phyloP scores from a whole-genome alignment of 2,329 filamentous ascomycete species.

The Thielaviopsis euricoi region DNA sequence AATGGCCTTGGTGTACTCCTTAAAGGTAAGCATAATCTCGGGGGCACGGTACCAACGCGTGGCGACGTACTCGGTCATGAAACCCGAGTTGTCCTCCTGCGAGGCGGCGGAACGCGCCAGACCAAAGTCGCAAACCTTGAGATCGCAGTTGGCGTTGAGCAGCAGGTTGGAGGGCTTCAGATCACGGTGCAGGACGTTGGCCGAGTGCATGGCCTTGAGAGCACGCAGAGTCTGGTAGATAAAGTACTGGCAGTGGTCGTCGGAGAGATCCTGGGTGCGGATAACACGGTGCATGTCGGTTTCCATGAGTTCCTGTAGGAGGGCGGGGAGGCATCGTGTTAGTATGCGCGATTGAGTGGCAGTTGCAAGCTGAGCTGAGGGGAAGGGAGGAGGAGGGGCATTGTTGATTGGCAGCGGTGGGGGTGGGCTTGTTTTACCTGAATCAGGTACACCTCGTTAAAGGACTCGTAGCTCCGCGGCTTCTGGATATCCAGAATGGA shows the following conservation, averaged over 20 bases:
- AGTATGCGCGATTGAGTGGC: no score
- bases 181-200: constrained; percentile 92
- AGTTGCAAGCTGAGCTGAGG: neutral
- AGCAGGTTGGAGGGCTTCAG: constrained; percentile 93
- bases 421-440: no score
- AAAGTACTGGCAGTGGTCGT: constrained; percentile 98
- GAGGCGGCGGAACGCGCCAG: constrained; percentile 88
- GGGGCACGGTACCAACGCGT: constrained; percentile 91
- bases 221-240: constrained; percentile 99
- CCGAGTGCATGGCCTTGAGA: constrained; percentile 97
- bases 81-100: constrained; percentile 83
- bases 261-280: constrained; percentile 87
- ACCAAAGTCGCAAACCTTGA: constrained; percentile 98
- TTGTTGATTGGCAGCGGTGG: neutral
- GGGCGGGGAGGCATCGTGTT: no score
- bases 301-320: constrained; percentile 89
- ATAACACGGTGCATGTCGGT: constrained; percentile 97
- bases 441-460: constrained; percentile 96
- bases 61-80: constrained; percentile 99
- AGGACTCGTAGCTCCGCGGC: constrained; percentile 85
- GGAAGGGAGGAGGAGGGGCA: neutral
- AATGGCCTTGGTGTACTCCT: constrained; percentile 99
- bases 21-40: constrained; percentile 99
- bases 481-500: constrained; percentile 99
- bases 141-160: constrained; percentile 96